Conservation (phyloP, 2,329 filamentous ascomycete genomes). For the Talaromyces sp. region DNA sequence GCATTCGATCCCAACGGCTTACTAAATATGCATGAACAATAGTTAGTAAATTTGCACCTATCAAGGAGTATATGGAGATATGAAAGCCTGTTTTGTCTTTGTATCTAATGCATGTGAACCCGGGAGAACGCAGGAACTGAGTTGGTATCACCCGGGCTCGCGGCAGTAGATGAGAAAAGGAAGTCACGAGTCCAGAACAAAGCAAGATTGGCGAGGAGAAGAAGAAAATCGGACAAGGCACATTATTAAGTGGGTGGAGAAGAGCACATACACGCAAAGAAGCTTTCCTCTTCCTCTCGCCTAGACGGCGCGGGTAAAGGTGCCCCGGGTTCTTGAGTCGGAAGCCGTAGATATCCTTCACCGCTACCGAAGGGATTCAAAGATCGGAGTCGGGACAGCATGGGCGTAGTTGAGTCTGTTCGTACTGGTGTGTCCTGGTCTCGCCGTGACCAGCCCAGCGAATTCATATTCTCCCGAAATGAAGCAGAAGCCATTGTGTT, state of each 20-base stretch:
- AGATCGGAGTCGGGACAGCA: slow-evolving; percentile 75
- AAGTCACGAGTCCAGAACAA: slow-evolving; percentile 19
- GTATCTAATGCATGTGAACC: slow-evolving; percentile 23
- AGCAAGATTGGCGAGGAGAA: not conserved
- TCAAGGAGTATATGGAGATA: not conserved
- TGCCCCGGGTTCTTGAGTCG: slow-evolving; percentile 78
- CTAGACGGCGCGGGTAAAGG: slow-evolving; percentile 77
- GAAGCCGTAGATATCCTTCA: slow-evolving; percentile 83
- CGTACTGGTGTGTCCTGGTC: slow-evolving; percentile 70
- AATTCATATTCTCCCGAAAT: slow-evolving; percentile 92
- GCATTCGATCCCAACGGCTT: slow-evolving; percentile 91
- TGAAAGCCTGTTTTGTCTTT: not conserved
- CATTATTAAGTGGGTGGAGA: slow-evolving; percentile 9
- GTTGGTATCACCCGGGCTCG: slow-evolving; percentile 28
- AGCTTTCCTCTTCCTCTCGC: slow-evolving; percentile 91
- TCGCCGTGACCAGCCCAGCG: slow-evolving; percentile 86
- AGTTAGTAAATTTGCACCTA: slow-evolving; percentile 5
- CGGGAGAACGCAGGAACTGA: slow-evolving; percentile 36
- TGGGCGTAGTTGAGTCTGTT: slow-evolving; percentile 59
- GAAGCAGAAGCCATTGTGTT: slow-evolving; percentile 71
- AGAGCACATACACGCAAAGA: slow-evolving; percentile 79
- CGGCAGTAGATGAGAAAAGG: slow-evolving; percentile 16
- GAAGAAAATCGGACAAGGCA: not conserved
- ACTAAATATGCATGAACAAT: slow-evolving; percentile 52
- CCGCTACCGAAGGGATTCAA: slow-evolving; percentile 77